These are phyloP conservation scores for Ceratonia siliqua DNA, from an alignment of 306 rosid genomes.

Conservation along the genomic window DNA sequence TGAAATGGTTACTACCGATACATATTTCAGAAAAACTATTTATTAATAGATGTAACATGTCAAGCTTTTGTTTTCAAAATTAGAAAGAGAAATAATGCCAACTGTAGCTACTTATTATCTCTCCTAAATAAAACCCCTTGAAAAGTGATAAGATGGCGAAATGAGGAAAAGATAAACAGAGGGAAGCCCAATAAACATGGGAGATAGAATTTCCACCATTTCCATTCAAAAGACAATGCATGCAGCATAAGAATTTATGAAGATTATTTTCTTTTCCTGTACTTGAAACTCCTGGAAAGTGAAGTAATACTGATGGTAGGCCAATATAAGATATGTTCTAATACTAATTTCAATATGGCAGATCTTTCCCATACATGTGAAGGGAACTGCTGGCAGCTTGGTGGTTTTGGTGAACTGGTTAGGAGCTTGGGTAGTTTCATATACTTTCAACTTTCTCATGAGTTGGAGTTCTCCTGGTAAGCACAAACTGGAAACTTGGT, in stretches of 20 bases:
- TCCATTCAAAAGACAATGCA: not conserved
- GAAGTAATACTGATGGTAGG: not conserved
- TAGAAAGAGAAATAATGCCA: not conserved
- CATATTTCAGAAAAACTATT: not conserved
- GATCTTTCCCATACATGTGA: constrained; percentile 79
- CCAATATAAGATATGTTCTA: not conserved
- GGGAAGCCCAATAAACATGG: not conserved
- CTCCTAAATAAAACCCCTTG: not conserved
- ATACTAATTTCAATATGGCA: constrained; percentile 32
- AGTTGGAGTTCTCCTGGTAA: constrained; percentile 76
- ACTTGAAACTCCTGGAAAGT: not conserved
- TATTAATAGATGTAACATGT: not conserved
- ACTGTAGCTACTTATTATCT: no score
- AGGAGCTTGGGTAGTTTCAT: constrained; percentile 78
- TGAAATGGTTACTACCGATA: not conserved
- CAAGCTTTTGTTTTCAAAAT: not conserved
- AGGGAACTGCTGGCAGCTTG: constrained; percentile 75
- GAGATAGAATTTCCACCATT: not conserved
- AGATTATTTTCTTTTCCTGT: not conserved
- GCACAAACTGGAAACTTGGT: not conserved
- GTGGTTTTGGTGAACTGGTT: constrained; percentile 72
- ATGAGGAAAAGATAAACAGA: not conserved
- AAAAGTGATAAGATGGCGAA: not conserved
- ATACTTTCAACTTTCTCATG: constrained; percentile 71
- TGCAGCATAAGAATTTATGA: not conserved